Conservation (phyloP, 2,329 filamentous ascomycete species). For the Leptographium wingfieldii region DNA sequence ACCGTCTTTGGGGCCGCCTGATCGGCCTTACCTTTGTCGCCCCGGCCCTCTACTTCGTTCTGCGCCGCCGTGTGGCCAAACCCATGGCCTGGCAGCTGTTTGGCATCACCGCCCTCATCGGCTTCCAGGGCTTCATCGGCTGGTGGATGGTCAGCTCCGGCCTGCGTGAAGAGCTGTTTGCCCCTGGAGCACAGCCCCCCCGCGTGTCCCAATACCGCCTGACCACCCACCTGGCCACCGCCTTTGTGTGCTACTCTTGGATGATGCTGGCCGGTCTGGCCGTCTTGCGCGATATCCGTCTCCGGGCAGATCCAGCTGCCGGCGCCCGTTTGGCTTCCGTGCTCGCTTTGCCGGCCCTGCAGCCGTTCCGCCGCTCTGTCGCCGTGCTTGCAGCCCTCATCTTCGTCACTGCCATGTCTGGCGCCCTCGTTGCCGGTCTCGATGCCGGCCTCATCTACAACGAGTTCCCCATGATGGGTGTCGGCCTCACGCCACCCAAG, state of each 20-base stretch:
- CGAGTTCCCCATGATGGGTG: constrained; percentile 92
- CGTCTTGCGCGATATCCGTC: constrained; percentile 64
- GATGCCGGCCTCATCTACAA: constrained; percentile 98
- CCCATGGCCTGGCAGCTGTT: constrained; percentile 66
- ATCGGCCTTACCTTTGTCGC: constrained; percentile 84
- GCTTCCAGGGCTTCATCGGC: constrained; percentile 86
- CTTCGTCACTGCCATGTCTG: constrained; percentile 86
- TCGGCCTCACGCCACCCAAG: constrained; percentile 66
- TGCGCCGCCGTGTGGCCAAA: constrained; percentile 61
- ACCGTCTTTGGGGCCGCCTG: constrained; percentile 85
- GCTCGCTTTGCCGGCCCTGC: constrained; percentile 55
- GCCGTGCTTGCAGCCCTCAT: constrained; percentile 60
- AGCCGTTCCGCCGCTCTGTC: constrained; percentile 60
- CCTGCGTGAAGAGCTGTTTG: constrained; percentile 89
- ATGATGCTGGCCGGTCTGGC: constrained; percentile 86
- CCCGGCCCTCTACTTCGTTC: constrained; percentile 79
- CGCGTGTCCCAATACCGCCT: constrained; percentile 91
- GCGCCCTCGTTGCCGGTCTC: constrained; percentile 83
- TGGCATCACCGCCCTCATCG: constrained; percentile 81
- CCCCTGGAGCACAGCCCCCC: constrained; percentile 78
- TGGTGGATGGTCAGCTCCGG: constrained; percentile 99
- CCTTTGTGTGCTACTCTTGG: constrained; percentile 84
- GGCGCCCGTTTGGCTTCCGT: constrained; percentile 47
- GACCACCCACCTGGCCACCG: constrained; percentile 76
- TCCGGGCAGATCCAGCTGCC: constrained; percentile 54